A percentile compares a stretch with the other conserved stretches of the same genome.
Conservation (phyloP, 2,329 filamentous ascomycete species). For the Allantophomopsis lycopodina region DNA sequence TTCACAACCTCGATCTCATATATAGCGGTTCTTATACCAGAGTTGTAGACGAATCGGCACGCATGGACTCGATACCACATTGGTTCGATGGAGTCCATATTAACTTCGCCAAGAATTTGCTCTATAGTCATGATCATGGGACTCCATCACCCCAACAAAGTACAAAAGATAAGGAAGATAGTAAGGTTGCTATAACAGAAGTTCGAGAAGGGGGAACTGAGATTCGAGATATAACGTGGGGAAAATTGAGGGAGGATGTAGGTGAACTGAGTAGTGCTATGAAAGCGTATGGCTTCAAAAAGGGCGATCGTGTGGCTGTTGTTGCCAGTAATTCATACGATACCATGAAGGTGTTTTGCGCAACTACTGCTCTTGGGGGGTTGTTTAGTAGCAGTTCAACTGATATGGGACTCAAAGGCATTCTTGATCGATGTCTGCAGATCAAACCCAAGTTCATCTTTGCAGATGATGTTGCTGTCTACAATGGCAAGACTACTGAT, state of each 20-base stretch:
- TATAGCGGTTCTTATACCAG: slow-evolving; percentile 42
- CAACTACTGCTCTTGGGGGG: slow-evolving; percentile 55
- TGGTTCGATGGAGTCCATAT: slow-evolving; percentile 67
- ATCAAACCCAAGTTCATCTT: slow-evolving; percentile 71
- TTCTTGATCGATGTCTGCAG: slow-evolving; percentile 62
- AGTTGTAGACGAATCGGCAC: slow-evolving; percentile 55
- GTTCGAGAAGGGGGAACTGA: slow-evolving; percentile 52
- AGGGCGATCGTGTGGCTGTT: slow-evolving; percentile 63
- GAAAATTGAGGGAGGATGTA: slow-evolving; percentile 44
- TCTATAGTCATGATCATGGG: slow-evolving; percentile 39
- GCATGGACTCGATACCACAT: slow-evolving; percentile 56
- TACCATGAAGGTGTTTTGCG: slow-evolving; percentile 59
- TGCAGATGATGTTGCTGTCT: slow-evolving; percentile 67
- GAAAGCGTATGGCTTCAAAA: slow-evolving; percentile 47
- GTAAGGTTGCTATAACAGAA: slow-evolving; percentile 57
- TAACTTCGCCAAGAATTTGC: slow-evolving; percentile 71
- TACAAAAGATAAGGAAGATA: slow-evolving; percentile 54
- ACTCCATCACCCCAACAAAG: slow-evolving; percentile 29
- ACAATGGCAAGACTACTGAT: slow-evolving; percentile 66
- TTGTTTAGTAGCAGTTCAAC: slow-evolving; percentile 67
- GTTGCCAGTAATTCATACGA: slow-evolving; percentile 66
- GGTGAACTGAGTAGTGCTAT: slow-evolving; percentile 52
- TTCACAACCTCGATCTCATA: slow-evolving; percentile 45
- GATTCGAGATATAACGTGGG: slow-evolving; percentile 49
- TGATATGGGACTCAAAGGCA: slow-evolving; percentile 70